phyloP scores from a whole-genome alignment of 2,329 filamentous ascomycete genomes.

The Phaeophleospora eucalypticola region DNA sequence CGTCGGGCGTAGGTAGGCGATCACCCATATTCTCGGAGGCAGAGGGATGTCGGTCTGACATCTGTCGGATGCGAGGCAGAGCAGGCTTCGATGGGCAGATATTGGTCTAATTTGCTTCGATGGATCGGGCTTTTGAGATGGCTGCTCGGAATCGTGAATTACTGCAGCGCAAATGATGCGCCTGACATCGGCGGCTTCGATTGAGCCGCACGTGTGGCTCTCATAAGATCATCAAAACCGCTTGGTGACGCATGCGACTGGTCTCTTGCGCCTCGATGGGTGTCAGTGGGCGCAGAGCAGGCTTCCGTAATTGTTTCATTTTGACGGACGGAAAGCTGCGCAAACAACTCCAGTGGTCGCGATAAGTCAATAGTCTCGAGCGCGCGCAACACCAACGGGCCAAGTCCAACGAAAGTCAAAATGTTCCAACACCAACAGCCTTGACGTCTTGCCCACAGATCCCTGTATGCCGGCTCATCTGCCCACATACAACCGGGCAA shows the following conservation, averaged over 20 bases:
- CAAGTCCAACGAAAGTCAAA: conserved; percentile 1
- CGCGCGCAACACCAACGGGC: not conserved
- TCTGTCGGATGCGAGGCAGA: not conserved
- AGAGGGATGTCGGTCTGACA: not conserved
- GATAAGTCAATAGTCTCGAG: not conserved
- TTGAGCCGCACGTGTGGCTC: not conserved
- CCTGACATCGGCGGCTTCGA: not conserved
- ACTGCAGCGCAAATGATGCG: not conserved
- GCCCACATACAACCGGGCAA: not conserved
- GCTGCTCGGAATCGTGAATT: not conserved
- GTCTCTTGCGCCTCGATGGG: not conserved
- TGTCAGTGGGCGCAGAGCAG: not conserved
- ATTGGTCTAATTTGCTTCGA: not conserved
- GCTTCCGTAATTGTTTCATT: not conserved
- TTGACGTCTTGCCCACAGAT: conserved; percentile 2
- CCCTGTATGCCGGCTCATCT: conserved; percentile 4
- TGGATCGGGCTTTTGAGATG: not conserved
- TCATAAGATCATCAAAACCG: not conserved
- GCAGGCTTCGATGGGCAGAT: not conserved
- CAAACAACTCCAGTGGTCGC: no score
- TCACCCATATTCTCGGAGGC: not conserved
- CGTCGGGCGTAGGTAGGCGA: not conserved
- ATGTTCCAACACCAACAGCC: conserved; percentile 3
- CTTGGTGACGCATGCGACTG: not conserved
- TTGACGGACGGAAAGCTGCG: not conserved